Conservation (phyloP, 1,284 basidiomycete genomes). For the Ganoderma meredithae region DNA sequence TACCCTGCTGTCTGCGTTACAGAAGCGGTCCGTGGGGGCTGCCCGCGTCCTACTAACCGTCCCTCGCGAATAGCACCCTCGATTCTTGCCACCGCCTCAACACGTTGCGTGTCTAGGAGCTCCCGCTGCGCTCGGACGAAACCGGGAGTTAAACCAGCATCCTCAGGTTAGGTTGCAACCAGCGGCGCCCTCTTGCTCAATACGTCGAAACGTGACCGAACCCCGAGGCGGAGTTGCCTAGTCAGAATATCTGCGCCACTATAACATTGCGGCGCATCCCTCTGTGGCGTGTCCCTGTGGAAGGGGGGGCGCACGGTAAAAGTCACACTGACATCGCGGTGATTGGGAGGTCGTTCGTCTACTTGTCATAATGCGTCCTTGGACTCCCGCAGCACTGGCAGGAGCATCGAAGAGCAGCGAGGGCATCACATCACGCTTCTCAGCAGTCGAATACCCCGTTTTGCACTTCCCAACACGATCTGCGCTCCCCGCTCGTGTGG, state of each 20-base stretch:
- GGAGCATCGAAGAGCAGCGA: not conserved
- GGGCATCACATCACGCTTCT: not conserved
- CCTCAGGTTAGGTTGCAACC: not conserved
- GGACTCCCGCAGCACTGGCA: not conserved
- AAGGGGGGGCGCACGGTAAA: not conserved
- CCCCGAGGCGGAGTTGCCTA: conserved; percentile 1
- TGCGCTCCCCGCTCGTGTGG: not conserved
- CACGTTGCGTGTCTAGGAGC: not conserved
- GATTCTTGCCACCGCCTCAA: not conserved
- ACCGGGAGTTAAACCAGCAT: not conserved
- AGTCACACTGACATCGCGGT: not conserved
- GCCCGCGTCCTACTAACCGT: not conserved
- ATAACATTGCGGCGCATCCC: not conserved
- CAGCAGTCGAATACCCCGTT: not conserved
- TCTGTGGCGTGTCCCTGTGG: not conserved
- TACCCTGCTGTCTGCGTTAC: not conserved
- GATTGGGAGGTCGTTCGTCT: not conserved
- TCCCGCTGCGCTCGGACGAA: not conserved
- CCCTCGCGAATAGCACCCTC: not conserved
- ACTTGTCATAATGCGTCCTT: not conserved
- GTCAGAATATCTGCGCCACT: not conserved
- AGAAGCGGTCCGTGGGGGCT: not conserved
- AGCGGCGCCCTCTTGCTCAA: not conserved
- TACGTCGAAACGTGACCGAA: not conserved
- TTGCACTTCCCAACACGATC: not conserved